Base-by-base conservation (phyloP, 257 asterid species). In the Solanum paucissectum region DNA sequence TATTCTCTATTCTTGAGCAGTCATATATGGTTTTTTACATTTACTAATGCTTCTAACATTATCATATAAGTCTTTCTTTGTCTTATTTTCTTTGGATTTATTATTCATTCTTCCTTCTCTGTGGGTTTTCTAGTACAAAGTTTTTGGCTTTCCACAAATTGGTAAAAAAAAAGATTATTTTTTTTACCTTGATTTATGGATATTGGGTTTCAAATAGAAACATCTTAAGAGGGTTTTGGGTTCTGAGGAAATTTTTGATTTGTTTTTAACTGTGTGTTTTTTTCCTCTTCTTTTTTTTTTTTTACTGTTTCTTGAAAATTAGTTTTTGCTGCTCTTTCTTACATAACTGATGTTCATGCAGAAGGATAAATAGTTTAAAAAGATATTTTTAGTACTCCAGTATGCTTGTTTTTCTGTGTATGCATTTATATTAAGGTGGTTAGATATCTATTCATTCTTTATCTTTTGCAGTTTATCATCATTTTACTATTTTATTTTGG, bases 1-100 rank as follows among this genome's bases (percentile, higher is more conserved):
- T 94, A 92, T 93, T 96, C 95, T 93, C 95, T 93, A 93, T 95
- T 94, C 95, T 95, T 93, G 96, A 95, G 99, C 98, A 93, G 98
- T 95, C 95, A 90, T 93, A 90, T 91, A 92, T 93, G 82, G 94
- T 90, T 94, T 94, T 93, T 93, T 93, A 87, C 96, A 92, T 91
- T 93, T 91, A 94, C 92, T 93, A 89, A 88, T 88, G 91, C 92
- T 90, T 86, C 86, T 89, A 58, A 90, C 88, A 46, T 87, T 86
- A 71, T 49, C 88, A 20, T 88, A 49, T 58, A 83, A 77, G 82
- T 88, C 74, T 88, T 90, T 55, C 68, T 89, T 88, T 90, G 98
- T 94, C 98, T 85, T 89, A 91, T 89, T 90, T 86, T 69, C 25
- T 93, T 94, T 95, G 98, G 96, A 95, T 91, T 91, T 93, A 91